phyloP scores from a whole-genome alignment of 176 grass and related monocot species.

The Triticum turgidum region DNA sequence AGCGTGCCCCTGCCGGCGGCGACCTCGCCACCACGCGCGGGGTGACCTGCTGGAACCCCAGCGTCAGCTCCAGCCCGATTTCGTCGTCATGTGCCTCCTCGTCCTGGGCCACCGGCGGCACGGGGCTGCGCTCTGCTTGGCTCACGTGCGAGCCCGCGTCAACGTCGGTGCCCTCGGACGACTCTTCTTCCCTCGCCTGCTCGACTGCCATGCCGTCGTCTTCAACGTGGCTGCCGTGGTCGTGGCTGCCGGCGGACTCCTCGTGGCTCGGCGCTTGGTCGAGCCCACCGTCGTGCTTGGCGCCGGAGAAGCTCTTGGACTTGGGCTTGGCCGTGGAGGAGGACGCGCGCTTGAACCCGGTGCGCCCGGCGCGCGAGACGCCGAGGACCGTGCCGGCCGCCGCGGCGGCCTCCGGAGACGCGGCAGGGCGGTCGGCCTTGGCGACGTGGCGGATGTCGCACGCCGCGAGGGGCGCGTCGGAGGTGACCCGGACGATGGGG shows the following conservation, averaged over 20 bases:
- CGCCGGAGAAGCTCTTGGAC: neutral
- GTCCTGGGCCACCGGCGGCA: neutral
- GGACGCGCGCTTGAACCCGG: constrained; percentile 47
- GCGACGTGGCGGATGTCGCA: constrained; percentile 58
- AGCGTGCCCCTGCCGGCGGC: neutral
- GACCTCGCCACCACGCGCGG: neutral
- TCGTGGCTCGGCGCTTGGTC: constrained; percentile 19
- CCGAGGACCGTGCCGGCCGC: constrained; percentile 8
- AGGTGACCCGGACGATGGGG: constrained; percentile 41
- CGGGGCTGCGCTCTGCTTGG: constrained; percentile 46
- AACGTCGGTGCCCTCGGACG: constrained; percentile 44
- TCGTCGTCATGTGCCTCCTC: neutral
- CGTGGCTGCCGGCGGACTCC: constrained; percentile 49
- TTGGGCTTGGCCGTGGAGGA: constrained; percentile 19
- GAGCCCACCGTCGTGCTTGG: constrained; percentile 3
- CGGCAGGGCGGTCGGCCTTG: neutral
- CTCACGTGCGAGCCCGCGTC: constrained; percentile 56
- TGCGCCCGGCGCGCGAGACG: constrained; percentile 32
- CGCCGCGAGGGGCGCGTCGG: constrained; percentile 23
- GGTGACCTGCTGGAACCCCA: constrained; percentile 30
- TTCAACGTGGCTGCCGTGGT: neutral
- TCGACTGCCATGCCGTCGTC: neutral
- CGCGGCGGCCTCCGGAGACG: neutral
- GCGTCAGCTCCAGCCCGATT: constrained; percentile 49
- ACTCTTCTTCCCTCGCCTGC: neutral